phyloP scores from a whole-genome alignment of 2,329 filamentous ascomycete genomes.

The Ophiostoma himal-ulmi region DNA sequence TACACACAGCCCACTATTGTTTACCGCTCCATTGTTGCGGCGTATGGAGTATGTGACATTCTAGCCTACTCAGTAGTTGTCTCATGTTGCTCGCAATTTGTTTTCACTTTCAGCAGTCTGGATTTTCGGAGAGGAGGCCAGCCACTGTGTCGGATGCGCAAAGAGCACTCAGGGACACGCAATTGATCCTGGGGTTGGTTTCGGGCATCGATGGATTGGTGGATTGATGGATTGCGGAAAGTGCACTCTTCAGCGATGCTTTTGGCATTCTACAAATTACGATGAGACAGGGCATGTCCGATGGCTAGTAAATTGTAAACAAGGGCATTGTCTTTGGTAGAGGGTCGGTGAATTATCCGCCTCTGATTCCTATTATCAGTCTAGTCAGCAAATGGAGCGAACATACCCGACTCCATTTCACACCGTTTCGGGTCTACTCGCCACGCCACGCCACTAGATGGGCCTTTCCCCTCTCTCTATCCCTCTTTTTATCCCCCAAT shows the following conservation, averaged over 20 bases:
- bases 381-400: neutral
- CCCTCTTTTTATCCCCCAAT: neutral
- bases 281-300: neutral
- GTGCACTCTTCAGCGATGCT: neutral
- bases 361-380: neutral
- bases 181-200: neutral
- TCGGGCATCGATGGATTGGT: neutral
- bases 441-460: too few relatives aligned
- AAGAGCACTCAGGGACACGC: neutral
- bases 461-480: neutral
- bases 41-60: neutral
- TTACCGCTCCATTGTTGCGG: neutral
- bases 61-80: neutral
- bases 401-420: neutral
- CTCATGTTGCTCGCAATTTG: slow-evolving; percentile 10
- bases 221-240: neutral
- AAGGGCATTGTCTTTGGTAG: neutral
- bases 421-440: neutral
- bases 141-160: neutral
- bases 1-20: neutral
- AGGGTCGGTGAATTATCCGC: neutral
- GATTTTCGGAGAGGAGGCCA: too few relatives aligned
- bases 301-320: neutral
- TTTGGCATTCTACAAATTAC: neutral
- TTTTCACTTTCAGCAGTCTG: too few relatives aligned